phyloP scores from a whole-genome alignment of 352 stramenopile genomes.

The Phytophthora idaei region DNA sequence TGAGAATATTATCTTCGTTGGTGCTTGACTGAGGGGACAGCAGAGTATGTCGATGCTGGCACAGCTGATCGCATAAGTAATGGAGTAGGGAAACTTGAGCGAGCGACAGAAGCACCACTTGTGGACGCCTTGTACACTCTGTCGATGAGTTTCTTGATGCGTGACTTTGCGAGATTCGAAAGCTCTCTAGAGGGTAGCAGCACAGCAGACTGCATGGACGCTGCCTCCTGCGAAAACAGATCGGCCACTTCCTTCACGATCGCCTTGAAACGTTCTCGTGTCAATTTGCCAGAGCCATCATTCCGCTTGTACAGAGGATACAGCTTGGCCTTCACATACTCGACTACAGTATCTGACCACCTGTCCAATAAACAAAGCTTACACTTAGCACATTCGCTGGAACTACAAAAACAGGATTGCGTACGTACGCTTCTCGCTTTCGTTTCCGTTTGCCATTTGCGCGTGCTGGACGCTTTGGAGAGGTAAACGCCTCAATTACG shows the following conservation, averaged over 20 bases:
- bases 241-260: conserved; percentile 76
- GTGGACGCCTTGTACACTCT: conserved; percentile 60
- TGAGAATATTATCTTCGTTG: conserved; percentile 30
- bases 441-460: conserved; percentile 48
- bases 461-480: conserved; percentile 36
- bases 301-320: conserved; percentile 81
- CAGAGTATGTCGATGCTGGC: conserved; percentile 45
- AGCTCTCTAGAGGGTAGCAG: conserved; percentile 48
- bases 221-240: conserved; percentile 64
- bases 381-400: conserved; percentile 4
- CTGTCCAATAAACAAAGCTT: conserved; percentile 16
- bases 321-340: conserved; percentile 82
- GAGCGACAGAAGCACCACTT: conserved; percentile 6
- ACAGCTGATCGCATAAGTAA: conserved; percentile 23
- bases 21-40: conserved; percentile 43
- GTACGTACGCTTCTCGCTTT: conserved; percentile 53
- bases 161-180: conserved; percentile 61
- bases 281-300: conserved; percentile 51
- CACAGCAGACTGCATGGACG: conserved; percentile 62
- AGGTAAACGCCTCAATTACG: conserved; percentile 52
- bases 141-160: conserved; percentile 79
- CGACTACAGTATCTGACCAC: conserved; percentile 60
- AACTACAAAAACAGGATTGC: not conserved
- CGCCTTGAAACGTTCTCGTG: conserved; percentile 79
- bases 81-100: conserved; percentile 9